phyloP scores from a whole-genome alignment of 2,329 filamentous ascomycete species.

The Macroventuria anomochaeta region DNA sequence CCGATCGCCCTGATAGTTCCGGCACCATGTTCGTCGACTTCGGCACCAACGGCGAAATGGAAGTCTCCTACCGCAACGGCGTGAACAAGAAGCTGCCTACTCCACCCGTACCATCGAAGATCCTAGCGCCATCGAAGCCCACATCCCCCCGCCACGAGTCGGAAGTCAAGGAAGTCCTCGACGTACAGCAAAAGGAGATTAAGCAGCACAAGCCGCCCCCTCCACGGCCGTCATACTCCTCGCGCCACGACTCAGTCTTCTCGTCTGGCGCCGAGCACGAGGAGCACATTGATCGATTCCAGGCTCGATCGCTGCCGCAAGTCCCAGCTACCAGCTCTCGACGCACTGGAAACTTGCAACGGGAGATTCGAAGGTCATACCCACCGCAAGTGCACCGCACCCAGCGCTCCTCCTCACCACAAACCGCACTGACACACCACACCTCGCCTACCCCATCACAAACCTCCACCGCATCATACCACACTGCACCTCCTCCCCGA shows the following conservation, averaged over 20 bases:
- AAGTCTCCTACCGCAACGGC: constrained; percentile 11
- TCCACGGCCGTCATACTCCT: background rate
- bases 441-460: background rate
- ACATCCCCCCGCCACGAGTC: background rate
- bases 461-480: background rate
- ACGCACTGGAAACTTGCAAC: background rate
- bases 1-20: background rate
- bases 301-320: background rate
- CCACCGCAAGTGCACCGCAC: constrained; percentile 7
- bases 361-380: background rate
- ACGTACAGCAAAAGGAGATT: background rate
- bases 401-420: background rate
- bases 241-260: constrained; percentile 9
- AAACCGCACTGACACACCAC: background rate
- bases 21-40: constrained; percentile 37
- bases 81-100: constrained; percentile 12
- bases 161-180: background rate
- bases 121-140: background rate
- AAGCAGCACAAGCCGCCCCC: background rate
- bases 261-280: background rate
- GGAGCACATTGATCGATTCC: background rate
- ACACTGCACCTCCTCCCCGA: background rate
- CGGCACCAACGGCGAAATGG: constrained; percentile 7
- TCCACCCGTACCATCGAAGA: constrained; percentile 9
- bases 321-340: background rate